phyloP scores from a whole-genome alignment of 192 early-diverging fungal species.

The Backusella circina region DNA sequence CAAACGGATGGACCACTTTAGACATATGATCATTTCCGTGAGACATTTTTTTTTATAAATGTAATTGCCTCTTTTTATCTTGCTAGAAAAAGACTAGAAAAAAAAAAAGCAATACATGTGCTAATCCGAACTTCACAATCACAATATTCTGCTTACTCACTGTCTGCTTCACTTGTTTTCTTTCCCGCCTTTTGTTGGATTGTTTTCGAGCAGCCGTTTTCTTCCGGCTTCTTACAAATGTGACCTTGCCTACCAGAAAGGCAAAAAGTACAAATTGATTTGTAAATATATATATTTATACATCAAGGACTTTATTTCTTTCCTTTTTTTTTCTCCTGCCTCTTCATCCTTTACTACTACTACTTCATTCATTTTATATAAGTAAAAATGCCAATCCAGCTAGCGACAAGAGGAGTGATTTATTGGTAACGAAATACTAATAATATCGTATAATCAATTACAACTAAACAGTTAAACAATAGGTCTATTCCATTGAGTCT shows the following conservation, averaged over 20 bases:
- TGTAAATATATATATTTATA: neutral
- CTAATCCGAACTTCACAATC: too few species aligned
- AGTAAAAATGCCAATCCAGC: neutral
- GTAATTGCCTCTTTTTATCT: neutral
- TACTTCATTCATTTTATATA: neutral
- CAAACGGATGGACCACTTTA: neutral
- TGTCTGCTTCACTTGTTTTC: neutral
- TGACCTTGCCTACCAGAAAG: neutral
- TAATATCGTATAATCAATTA: neutral
- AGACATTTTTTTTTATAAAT: neutral
- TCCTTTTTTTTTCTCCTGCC: neutral
- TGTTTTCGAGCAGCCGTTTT: slow-evolving; percentile 8
- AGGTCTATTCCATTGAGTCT: neutral
- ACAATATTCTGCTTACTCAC: neutral
- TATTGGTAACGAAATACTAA: neutral
- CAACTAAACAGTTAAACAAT: neutral
- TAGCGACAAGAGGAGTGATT: neutral
- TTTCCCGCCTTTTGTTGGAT: neutral
- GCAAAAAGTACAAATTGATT: slow-evolving; percentile 1
- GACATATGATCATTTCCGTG: neutral
- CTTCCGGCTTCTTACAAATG: neutral
- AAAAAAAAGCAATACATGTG: neutral
- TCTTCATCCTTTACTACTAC: neutral
- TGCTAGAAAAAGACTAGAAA: neutral
- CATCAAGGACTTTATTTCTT: neutral